Base-by-base conservation (phyloP, 768 basidiomycete species). In the Lentinula sp. region DNA sequence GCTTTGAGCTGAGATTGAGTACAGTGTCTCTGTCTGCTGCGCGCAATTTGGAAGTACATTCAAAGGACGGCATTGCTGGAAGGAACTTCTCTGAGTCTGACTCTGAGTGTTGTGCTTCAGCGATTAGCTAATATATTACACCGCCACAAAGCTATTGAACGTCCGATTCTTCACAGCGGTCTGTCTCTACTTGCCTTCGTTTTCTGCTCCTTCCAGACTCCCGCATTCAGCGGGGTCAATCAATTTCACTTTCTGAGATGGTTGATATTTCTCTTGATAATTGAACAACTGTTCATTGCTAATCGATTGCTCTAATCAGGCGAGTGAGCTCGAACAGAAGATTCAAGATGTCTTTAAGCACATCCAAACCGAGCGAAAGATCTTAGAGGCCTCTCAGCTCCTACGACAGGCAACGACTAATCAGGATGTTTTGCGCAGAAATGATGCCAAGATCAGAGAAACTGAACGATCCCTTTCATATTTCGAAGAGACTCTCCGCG, bases 301-400 rank as follows among this genome's bases (percentile, higher is more conserved):
- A 18, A 62, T 59, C 60, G 37, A 46, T 48, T 56, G 39, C 52
- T 53, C 61, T 56, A 57, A 72, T 71, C 67, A 81, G 81, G 74
- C 74, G 72, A 73, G 79, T 67, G 88, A 91, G 76, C 79, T 93
- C 76, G 92, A 94, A 85, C 87, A 87, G 84, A 95, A 95, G 85
- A 93, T 95, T 72, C 86, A 88, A 73, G 91, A 93, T 74, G 86
- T 95, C 68, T 85, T 88, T 77, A 88, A 85, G 75, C 90, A 90
- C 73, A 95, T 96, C 72, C 85, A 89, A 77, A 94, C 90, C 39
- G 93, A 96, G 77, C 90, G 89, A 75, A 95, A 93, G 82, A 87
- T 95, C 71, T 81, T 96, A 65, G 91, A 95, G 74, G 93, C 88
- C 16, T 86, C 87, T 33, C 84, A 88, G 70, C 81, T 84, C 66